phyloP scores from a whole-genome alignment of 1,139 yeast genomes.

The Suhomyces yuchorum region DNA sequence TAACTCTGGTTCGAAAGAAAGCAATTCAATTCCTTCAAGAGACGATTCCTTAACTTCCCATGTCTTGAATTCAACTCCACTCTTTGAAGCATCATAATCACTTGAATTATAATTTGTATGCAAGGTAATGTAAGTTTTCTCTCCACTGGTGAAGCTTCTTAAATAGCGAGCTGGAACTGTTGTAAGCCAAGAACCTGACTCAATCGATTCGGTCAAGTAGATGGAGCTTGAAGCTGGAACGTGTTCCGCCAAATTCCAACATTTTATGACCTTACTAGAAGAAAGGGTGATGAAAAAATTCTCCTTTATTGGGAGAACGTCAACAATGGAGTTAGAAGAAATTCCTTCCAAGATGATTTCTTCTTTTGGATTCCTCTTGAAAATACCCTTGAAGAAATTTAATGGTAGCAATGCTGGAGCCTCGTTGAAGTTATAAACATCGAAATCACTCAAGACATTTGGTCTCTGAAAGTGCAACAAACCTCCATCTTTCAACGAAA shows the following conservation, averaged over 20 bases:
- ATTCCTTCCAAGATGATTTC: slow-evolving; percentile 31
- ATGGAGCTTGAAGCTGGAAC: slow-evolving; percentile 22
- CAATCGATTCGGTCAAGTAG: slow-evolving; percentile 19
- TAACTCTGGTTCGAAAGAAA: slow-evolving; percentile 30
- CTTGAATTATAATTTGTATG: slow-evolving; percentile 18
- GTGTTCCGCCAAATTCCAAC: slow-evolving; percentile 56
- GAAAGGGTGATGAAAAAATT: slow-evolving; percentile 30
- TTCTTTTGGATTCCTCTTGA: slow-evolving; percentile 17
- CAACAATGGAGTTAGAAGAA: slow-evolving; percentile 37
- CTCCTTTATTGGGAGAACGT: slow-evolving; percentile 22
- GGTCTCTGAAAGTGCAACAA: slow-evolving; percentile 53
- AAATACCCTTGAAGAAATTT: slow-evolving; percentile 33
- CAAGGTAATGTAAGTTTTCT: slow-evolving; percentile 21
- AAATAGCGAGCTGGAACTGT: slow-evolving; percentile 37
- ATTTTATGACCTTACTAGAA: slow-evolving; percentile 50
- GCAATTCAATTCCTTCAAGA: slow-evolving; percentile 31
- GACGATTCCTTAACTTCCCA: slow-evolving; percentile 24
- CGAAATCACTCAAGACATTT: slow-evolving; percentile 40
- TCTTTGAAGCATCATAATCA: slow-evolving; percentile 14
- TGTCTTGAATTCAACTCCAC: slow-evolving; percentile 28
- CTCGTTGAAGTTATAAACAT: slow-evolving; percentile 57
- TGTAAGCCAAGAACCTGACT: slow-evolving; percentile 32
- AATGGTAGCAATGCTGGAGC: slow-evolving; percentile 52
- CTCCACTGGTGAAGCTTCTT: slow-evolving; percentile 17
- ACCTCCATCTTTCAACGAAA: slow-evolving; percentile 74